A percentile compares a stretch with the other conserved stretches of the same genome.
phyloP scores from a whole-genome alignment of 441 rosid species.

The Erodium chrysanthum region DNA sequence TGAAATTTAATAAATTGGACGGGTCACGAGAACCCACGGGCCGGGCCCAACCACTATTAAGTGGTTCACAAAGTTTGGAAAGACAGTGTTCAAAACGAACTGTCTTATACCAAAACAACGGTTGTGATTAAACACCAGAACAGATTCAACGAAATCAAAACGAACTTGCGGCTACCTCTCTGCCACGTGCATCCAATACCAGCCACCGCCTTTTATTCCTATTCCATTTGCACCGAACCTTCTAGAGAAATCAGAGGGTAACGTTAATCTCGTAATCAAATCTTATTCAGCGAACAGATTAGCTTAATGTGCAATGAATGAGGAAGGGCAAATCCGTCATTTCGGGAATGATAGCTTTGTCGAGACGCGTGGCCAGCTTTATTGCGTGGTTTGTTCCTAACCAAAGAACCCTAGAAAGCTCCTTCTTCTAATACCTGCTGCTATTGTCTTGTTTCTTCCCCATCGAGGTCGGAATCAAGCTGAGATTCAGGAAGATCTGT shows the following conservation, averaged over 20 bases:
- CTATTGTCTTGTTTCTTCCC: too few species aligned
- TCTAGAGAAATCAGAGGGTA: neutral
- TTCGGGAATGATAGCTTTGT: neutral
- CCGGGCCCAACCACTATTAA: too few species aligned
- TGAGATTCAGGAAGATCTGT: neutral
- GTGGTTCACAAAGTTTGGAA: too few species aligned
- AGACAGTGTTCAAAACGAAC: neutral
- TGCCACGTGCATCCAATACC: neutral
- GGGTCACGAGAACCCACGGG: too few species aligned
- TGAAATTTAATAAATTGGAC: too few species aligned
- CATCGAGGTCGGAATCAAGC: neutral
- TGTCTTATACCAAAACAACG: neutral
- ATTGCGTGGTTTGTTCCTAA: too few species aligned
- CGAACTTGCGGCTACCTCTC: neutral
- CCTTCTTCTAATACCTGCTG: neutral
- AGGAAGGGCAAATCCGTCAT: neutral
- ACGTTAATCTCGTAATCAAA: too few species aligned
- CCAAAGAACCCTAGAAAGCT: neutral
- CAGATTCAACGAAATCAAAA: neutral
- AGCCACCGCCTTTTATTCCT: too few species aligned
- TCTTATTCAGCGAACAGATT: too few species aligned
- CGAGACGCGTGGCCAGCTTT: neutral
- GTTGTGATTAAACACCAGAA: neutral
- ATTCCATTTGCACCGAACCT: neutral
- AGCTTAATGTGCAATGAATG: neutral